A percentile compares a stretch with the other conserved stretches of the same genome.
phyloP scores from a whole-genome alignment of 331 rosid species.

The Acacia concinna region DNA sequence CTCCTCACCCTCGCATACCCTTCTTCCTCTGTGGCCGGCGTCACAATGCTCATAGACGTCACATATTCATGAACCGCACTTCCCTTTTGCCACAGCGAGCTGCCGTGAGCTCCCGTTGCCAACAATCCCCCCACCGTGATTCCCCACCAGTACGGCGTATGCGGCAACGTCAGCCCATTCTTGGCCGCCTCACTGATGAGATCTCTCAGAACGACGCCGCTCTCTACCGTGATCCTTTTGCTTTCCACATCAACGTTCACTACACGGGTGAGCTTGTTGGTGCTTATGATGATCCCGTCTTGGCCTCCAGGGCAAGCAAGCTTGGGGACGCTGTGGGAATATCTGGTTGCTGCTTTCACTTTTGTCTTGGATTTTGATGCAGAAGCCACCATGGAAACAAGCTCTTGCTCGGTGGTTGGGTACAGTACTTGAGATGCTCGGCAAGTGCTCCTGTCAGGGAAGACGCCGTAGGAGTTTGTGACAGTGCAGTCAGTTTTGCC shows the following conservation, averaged over 20 bases:
- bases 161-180: slow-evolving; percentile 39
- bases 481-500: neutral
- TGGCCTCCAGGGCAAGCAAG: slow-evolving; percentile 35
- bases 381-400: neutral
- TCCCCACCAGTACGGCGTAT: slow-evolving; percentile 54
- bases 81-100: slow-evolving; percentile 50
- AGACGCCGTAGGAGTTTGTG: neutral
- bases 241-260: slow-evolving; percentile 28
- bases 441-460: neutral
- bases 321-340: neutral
- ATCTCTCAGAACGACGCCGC: slow-evolving; percentile 42
- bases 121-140: slow-evolving; percentile 52
- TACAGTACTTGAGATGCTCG: neutral
- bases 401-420: neutral
- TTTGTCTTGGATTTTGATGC: neutral
- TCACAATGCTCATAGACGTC: slow-evolving; percentile 31
- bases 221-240: slow-evolving; percentile 31
- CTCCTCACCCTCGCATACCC: slow-evolving; percentile 44
- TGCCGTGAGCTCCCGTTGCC: slow-evolving; percentile 60
- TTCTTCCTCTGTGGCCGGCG: slow-evolving; percentile 36
- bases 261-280: slow-evolving; percentile 32
- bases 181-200: slow-evolving; percentile 37
- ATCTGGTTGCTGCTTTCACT: neutral
- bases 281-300: slow-evolving; percentile 47
- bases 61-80: slow-evolving; percentile 50